Percentiles rank a stretch among this genome's conserved stretches.
Conservation (phyloP, 2,329 filamentous ascomycete genomes). For the Bertia moriformis region DNA sequence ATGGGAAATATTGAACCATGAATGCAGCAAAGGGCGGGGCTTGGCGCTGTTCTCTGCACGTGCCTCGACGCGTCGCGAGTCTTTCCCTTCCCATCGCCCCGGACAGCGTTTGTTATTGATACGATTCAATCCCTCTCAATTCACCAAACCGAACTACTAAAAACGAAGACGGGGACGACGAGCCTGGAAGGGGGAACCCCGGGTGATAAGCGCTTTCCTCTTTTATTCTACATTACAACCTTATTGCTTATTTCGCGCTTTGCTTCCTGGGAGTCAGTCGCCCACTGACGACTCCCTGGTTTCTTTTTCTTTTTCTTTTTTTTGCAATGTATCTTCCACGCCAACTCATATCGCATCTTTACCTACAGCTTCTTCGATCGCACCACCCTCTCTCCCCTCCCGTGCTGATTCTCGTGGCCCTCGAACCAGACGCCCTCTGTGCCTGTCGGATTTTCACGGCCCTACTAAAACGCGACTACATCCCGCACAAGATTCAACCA, state of each 20-base stretch:
- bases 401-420: slow-evolving; percentile 78
- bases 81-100: too few relatives aligned
- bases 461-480: slow-evolving; percentile 93
- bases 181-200: background rate
- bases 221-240: background rate
- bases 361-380: slow-evolving; percentile 72
- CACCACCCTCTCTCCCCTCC: slow-evolving; percentile 83
- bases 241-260: background rate
- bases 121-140: background rate
- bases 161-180: background rate
- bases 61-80: background rate
- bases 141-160: background rate
- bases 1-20: too few relatives aligned
- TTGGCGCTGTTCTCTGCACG: background rate
- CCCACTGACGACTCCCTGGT: too few relatives aligned
- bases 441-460: slow-evolving; percentile 86
- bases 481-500: slow-evolving; percentile 92
- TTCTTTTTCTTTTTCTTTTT: background rate
- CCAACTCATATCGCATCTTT: slow-evolving; percentile 75
- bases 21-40: too few relatives aligned
- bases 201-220: background rate
- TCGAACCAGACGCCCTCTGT: slow-evolving; percentile 90
- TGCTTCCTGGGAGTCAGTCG: background rate
- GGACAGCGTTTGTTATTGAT: too few relatives aligned
- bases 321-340: slow-evolving; percentile 81